Evolutionary conservation across 169 alveolate species (phyloP).

Genomic region (Plasmodium sp.): DNA sequence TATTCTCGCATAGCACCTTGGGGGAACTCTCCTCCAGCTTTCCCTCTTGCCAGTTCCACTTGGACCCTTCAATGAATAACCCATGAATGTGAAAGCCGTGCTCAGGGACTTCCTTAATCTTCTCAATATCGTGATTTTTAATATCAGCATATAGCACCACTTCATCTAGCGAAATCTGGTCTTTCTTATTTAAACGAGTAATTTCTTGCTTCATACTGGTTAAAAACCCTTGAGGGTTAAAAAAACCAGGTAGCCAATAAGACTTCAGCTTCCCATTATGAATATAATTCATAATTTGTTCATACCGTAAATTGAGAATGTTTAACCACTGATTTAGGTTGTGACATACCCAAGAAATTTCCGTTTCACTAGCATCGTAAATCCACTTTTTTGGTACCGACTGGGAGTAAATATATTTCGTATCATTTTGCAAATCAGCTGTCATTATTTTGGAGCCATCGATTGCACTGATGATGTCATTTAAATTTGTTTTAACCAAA

Average conservation of each 20-base stretch:
- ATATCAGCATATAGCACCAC: slow-evolving; percentile 93
- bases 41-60: slow-evolving; percentile 93
- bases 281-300: slow-evolving; percentile 94
- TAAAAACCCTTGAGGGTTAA: slow-evolving; percentile 96
- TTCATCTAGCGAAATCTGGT: slow-evolving; percentile 95
- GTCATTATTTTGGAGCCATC: slow-evolving; percentile 96
- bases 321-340: slow-evolving; percentile 96
- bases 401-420: slow-evolving; percentile 90
- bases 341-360: slow-evolving; percentile 96
- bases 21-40: slow-evolving; percentile 93
- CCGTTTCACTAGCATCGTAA: slow-evolving; percentile 97
- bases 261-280: slow-evolving; percentile 93
- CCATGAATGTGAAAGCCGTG: slow-evolving; percentile 95
- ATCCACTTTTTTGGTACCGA: slow-evolving; percentile 95
- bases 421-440: slow-evolving; percentile 92
- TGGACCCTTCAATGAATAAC: slow-evolving; percentile 95
- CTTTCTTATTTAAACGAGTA: slow-evolving; percentile 92
- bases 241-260: slow-evolving; percentile 95
- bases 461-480: slow-evolving; percentile 93
- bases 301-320: slow-evolving; percentile 93
- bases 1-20: slow-evolving; percentile 85
- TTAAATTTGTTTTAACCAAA: slow-evolving; percentile 91
- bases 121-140: slow-evolving; percentile 84
- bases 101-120: slow-evolving; percentile 86
- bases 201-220: slow-evolving; percentile 97